These are phyloP conservation scores for Adansonia madagascariensis DNA, from an alignment of 441 rosid genomes.

Conservation along the genomic window DNA sequence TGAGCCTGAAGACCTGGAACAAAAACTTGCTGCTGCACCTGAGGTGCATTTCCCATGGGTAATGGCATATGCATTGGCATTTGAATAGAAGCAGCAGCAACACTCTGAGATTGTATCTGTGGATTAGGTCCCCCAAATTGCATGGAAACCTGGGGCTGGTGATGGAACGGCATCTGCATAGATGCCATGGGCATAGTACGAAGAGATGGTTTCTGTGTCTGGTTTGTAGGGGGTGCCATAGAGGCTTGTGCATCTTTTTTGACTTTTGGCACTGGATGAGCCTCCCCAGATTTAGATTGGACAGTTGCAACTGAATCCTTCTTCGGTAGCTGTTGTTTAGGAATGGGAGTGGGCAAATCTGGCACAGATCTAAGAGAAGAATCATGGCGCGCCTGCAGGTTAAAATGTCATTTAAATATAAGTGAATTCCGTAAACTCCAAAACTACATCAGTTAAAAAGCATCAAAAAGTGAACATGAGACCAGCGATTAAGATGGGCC, in stretches of 20 bases:
- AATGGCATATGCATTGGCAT: constrained; percentile 73
- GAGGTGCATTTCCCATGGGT: constrained; percentile 72
- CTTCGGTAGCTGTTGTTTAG: constrained; percentile 58
- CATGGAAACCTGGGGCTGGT: constrained; percentile 67
- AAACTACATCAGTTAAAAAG: constrained; percentile 17
- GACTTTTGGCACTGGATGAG: constrained; percentile 47
- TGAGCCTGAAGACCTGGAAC: constrained; percentile 80
- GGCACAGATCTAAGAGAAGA: constrained; percentile 50
- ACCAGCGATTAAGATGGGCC: constrained; percentile 13
- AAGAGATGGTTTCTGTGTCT: constrained; percentile 62
- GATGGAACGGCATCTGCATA: constrained; percentile 71
- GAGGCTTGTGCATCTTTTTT: constrained; percentile 64
- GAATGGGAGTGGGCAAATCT: constrained; percentile 58
- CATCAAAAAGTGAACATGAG: constrained; percentile 14
- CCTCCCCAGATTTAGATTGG: constrained; percentile 54
- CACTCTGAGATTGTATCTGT: constrained; percentile 75
- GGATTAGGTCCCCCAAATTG: constrained; percentile 78
- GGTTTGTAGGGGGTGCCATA: constrained; percentile 50
- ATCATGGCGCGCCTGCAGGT: constrained; percentile 74
- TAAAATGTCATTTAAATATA: constrained; percentile 20
- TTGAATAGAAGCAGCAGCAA: constrained; percentile 63
- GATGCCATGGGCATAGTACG: constrained; percentile 61
- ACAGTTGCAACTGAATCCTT: constrained; percentile 53
- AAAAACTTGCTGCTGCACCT: constrained; percentile 76
- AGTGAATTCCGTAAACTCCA: constrained; percentile 16